Evolutionary conservation across 2,329 filamentous ascomycete species (phyloP).

Genomic region (Fusarium veterinarium): DNA sequence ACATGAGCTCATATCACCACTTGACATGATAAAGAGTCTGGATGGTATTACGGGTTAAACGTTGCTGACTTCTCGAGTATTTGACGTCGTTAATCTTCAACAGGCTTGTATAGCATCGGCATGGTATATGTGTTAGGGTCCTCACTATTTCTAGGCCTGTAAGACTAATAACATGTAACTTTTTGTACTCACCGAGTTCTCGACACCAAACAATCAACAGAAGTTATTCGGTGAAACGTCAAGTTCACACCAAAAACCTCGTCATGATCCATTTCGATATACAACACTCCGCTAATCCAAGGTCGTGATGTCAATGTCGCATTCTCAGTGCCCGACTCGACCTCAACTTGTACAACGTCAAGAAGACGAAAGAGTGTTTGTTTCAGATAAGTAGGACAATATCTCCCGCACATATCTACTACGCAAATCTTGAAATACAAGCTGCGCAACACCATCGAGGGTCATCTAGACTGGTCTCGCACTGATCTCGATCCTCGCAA

Average conservation of each 20-base stretch:
- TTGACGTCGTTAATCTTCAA: neutral
- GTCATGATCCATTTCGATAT: neutral
- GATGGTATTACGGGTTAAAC: neutral
- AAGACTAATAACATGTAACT: neutral
- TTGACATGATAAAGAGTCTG: neutral
- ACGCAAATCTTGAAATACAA: neutral
- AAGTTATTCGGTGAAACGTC: neutral
- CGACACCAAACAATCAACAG: neutral
- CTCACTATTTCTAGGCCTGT: neutral
- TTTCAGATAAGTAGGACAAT: neutral
- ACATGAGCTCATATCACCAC: neutral
- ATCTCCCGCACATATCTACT: neutral
- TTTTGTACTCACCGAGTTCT: neutral
- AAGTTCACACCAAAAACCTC: neutral
- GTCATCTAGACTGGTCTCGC: neutral
- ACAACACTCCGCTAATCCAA: neutral
- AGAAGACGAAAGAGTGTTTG: neutral
- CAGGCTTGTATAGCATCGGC: neutral
- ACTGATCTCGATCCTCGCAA: slow-evolving; percentile 24
- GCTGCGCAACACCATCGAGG: neutral
- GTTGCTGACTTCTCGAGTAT: neutral
- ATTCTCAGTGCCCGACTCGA: neutral
- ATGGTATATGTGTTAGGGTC: neutral
- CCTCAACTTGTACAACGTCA: neutral
- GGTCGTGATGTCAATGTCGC: neutral